Percentiles rank a stretch among this genome's conserved stretches.
These are phyloP conservation scores for Phytophthora sp. DNA, from an alignment of 352 stramenopile species.

Conservation along the genomic window DNA sequence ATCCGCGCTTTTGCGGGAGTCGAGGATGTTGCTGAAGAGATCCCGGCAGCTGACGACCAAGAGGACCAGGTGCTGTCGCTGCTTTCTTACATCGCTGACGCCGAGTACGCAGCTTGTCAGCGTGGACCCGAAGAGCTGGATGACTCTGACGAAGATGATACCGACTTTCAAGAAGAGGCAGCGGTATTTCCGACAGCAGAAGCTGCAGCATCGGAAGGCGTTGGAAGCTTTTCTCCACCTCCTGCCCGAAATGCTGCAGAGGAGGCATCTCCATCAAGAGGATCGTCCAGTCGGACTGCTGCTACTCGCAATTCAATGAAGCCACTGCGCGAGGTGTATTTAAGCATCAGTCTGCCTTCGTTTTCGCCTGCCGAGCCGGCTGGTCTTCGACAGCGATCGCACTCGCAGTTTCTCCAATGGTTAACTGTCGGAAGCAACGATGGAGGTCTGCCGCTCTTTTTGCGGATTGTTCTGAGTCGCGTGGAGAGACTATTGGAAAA, in stretches of 20 bases:
- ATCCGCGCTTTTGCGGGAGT: constrained; percentile 69
- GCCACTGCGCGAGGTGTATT: constrained; percentile 64
- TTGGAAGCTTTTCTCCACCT: not conserved
- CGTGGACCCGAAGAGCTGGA: constrained; percentile 47
- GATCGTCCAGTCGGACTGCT: constrained; percentile 53
- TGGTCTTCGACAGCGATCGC: constrained; percentile 37
- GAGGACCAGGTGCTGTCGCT: constrained; percentile 82
- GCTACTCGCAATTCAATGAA: constrained; percentile 71
- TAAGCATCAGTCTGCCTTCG: constrained; percentile 72
- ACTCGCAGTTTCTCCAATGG: constrained; percentile 24
- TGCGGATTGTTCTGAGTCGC: constrained; percentile 78
- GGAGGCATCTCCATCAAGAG: constrained; percentile 20
- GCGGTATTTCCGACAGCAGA: constrained; percentile 5
- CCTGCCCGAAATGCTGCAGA: constrained; percentile 10
- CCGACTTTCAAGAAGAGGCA: constrained; percentile 38
- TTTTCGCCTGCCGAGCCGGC: constrained; percentile 63
- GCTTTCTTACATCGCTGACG: constrained; percentile 86
- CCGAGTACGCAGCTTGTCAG: constrained; percentile 80
- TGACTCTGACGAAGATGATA: constrained; percentile 65
- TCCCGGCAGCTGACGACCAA: constrained; percentile 63
- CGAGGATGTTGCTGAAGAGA: constrained; percentile 53
- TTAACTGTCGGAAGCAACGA: constrained; percentile 22
- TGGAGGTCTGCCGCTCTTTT: constrained; percentile 52
- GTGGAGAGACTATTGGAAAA: constrained; percentile 81
- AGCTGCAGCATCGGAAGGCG: constrained; percentile 1